Evolutionary conservation across 208 protist genomes (phyloP).

Genomic region (Trypanosoma rangeli): DNA sequence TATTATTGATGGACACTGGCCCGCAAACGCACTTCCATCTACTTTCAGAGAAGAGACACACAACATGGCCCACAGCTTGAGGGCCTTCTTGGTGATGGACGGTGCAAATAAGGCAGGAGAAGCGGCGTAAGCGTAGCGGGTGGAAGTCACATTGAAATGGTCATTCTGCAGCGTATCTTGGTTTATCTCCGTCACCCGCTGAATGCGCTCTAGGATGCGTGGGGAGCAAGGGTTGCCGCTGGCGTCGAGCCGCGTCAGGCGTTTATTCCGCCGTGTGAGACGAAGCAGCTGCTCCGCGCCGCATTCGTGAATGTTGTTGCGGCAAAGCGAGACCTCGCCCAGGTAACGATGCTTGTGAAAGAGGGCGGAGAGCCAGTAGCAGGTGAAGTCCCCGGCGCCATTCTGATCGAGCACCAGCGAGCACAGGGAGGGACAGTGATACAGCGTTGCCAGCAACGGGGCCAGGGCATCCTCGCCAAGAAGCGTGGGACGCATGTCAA

Average conservation of each 20-base stretch:
- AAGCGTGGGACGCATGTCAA: conserved; percentile 54
- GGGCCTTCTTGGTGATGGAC: conserved; percentile 49
- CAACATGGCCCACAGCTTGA: conserved; percentile 81
- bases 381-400: conserved; percentile 61
- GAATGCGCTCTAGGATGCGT: conserved; percentile 44
- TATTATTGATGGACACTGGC: conserved; percentile 36
- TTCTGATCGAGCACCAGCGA: conserved; percentile 63
- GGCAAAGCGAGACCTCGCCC: conserved; percentile 37
- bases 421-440: conserved; percentile 61
- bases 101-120: conserved; percentile 46
- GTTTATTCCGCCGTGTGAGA: conserved; percentile 63
- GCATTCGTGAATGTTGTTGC: conserved; percentile 73
- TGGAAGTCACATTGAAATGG: conserved; percentile 65
- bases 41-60: conserved; percentile 42
- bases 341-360: conserved; percentile 70
- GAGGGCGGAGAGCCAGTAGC: conserved; percentile 57
- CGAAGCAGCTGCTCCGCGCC: conserved; percentile 75
- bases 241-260: conserved; percentile 43
- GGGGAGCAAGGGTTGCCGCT: conserved; percentile 58
- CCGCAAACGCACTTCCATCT: not conserved
- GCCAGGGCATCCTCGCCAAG: conserved; percentile 66
- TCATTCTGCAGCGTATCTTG: conserved; percentile 39
- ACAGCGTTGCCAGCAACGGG: conserved; percentile 67
- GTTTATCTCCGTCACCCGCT: conserved; percentile 34
- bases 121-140: conserved; percentile 52